These are phyloP conservation scores for Aphanomyces euteiches DNA, from an alignment of 352 stramenopile genomes.

Conservation along the genomic window DNA sequence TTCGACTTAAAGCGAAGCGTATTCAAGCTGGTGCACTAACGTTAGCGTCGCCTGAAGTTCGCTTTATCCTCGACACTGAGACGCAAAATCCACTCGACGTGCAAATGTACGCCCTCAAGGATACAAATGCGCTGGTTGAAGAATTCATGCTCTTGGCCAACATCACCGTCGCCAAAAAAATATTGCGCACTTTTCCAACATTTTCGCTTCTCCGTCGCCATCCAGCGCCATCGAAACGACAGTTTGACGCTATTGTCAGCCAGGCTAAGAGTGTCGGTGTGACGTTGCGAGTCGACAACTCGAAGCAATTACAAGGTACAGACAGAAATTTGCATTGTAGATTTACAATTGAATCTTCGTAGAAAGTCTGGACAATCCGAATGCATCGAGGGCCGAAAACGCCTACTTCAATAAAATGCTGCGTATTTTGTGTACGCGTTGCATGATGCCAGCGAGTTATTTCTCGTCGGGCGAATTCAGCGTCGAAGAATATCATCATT, in stretches of 20 bases:
- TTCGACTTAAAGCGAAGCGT: slow-evolving; percentile 88
- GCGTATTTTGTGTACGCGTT: slow-evolving; percentile 95
- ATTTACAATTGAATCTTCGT: slow-evolving; percentile 33
- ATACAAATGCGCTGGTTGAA: slow-evolving; percentile 96
- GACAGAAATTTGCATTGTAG: background rate
- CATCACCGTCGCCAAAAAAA: slow-evolving; percentile 97
- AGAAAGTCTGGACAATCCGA: slow-evolving; percentile 63
- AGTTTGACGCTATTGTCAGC: slow-evolving; percentile 87
- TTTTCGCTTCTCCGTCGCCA: slow-evolving; percentile 94
- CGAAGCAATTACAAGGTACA: slow-evolving; percentile 61
- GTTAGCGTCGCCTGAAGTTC: slow-evolving; percentile 93
- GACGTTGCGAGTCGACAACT: slow-evolving; percentile 70
- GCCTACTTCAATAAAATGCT: slow-evolving; percentile 99
- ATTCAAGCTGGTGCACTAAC: slow-evolving; percentile 96
- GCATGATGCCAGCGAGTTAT: slow-evolving; percentile 98
- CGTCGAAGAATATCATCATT: slow-evolving; percentile 97
- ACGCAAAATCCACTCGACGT: slow-evolving; percentile 98
- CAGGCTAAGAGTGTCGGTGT: slow-evolving; percentile 82
- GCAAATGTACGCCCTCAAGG: slow-evolving; percentile 93
- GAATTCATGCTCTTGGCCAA: slow-evolving; percentile 99
- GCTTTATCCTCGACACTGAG: slow-evolving; percentile 98
- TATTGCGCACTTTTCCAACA: slow-evolving; percentile 91
- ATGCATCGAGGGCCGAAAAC: slow-evolving; percentile 45
- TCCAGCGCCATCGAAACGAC: slow-evolving; percentile 90
- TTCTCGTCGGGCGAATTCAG: slow-evolving; percentile 96